Evolutionary conservation across 768 basidiomycete species (phyloP).

Genomic region (Favolaschia claudopus): DNA sequence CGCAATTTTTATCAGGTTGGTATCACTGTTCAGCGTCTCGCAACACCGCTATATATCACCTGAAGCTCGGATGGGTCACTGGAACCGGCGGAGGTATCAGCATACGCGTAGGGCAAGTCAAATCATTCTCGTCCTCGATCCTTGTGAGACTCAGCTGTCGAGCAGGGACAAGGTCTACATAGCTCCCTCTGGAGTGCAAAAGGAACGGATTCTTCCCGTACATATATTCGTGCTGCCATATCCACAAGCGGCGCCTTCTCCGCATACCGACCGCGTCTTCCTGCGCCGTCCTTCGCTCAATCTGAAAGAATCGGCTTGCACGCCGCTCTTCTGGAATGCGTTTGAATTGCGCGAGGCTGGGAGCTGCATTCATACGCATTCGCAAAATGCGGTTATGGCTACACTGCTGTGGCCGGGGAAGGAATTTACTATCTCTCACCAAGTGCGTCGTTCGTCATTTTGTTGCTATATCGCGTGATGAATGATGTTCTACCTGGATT

Average conservation of each 20-base stretch:
- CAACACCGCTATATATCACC: constrained; percentile 10
- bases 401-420: constrained; percentile 78
- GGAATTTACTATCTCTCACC: constrained; percentile 83
- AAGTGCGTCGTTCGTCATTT: constrained; percentile 50
- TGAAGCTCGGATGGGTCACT: constrained; percentile 87
- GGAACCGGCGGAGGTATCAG: constrained; percentile 87
- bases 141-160: background rate
- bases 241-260: constrained; percentile 66
- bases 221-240: constrained; percentile 91
- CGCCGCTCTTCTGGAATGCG: constrained; percentile 92
- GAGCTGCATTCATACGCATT: constrained; percentile 92
- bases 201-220: constrained; percentile 82
- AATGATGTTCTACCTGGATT: constrained; percentile 8
- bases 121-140: background rate
- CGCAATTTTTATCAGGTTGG: constrained; percentile 74
- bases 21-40: constrained; percentile 2
- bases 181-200: constrained; percentile 90
- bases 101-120: constrained; percentile 68
- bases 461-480: background rate
- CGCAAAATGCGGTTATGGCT: constrained; percentile 89
- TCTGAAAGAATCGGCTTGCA: constrained; percentile 88
- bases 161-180: constrained; percentile 80
- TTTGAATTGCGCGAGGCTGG: constrained; percentile 81
- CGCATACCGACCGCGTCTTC: constrained; percentile 76
- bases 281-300: constrained; percentile 74